Conservation (phyloP, 2,329 filamentous ascomycete genomes). For the Acarospora socialis region DNA sequence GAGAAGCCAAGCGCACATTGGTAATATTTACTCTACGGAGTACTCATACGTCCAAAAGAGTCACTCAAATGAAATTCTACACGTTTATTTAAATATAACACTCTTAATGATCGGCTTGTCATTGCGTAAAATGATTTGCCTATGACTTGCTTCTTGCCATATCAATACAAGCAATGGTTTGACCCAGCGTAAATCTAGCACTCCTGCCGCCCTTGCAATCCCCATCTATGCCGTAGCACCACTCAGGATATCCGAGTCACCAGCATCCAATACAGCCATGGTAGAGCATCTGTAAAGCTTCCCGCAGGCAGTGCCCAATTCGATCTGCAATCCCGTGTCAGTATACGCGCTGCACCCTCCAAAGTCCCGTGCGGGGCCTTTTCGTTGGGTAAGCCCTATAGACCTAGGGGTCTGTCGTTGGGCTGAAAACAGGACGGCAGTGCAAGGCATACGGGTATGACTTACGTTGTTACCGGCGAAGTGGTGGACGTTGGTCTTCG, state of each 20-base stretch:
- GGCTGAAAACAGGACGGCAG: constrained; percentile 7
- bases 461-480: constrained; percentile 98
- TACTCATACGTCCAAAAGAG: too few relatives aligned
- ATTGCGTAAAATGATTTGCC: too few relatives aligned
- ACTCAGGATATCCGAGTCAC: constrained; percentile 94
- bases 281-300: constrained; percentile 98
- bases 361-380: constrained; percentile 68
- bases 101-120: too few relatives aligned
- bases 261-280: constrained; percentile 92
- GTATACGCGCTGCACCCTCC: constrained; percentile 54
- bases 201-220: too few relatives aligned
- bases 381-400: constrained; percentile 64
- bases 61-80: too few relatives aligned
- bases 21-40: too few relatives aligned
- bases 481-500: constrained; percentile 93
- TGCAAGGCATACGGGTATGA: constrained; percentile 21
- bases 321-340: constrained; percentile 52
- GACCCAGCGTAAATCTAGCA: too few relatives aligned
- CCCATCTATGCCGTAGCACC: constrained; percentile 49
- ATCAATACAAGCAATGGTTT: too few relatives aligned
- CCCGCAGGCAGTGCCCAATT: constrained; percentile 94
- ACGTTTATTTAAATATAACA: too few relatives aligned
- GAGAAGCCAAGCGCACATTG: too few relatives aligned
- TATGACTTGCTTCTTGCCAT: too few relatives aligned
- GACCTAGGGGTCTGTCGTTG: constrained; percentile 18